Percentiles rank a stretch among this genome's conserved stretches.
phyloP scores from a whole-genome alignment of 768 basidiomycete genomes.

The Boletus rufocinnamomeus region DNA sequence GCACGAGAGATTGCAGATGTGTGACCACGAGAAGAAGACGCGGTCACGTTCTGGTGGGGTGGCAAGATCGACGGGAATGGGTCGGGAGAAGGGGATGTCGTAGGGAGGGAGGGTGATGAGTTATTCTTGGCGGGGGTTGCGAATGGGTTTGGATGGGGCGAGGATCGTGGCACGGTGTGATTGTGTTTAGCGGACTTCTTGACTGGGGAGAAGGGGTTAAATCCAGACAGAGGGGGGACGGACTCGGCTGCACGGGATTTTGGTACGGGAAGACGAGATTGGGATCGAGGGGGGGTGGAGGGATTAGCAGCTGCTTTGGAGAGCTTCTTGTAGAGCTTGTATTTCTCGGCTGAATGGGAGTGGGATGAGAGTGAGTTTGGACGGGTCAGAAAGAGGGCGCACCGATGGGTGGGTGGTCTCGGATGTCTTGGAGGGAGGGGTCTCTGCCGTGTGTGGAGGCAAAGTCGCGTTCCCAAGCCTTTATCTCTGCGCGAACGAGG shows the following conservation, averaged over 20 bases:
- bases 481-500: slow-evolving; percentile 66
- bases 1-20: slow-evolving; percentile 61
- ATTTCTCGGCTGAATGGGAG: slow-evolving; percentile 61
- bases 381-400: slow-evolving; percentile 26
- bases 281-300: slow-evolving; percentile 37
- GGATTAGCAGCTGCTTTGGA: slow-evolving; percentile 46
- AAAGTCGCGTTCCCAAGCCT: slow-evolving; percentile 76
- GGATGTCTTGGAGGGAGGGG: slow-evolving; percentile 73
- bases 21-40: slow-evolving; percentile 22
- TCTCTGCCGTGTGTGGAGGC: slow-evolving; percentile 53
- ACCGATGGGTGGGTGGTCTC: slow-evolving; percentile 63
- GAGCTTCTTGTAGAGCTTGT: slow-evolving; percentile 79
- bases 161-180: slow-evolving; percentile 10
- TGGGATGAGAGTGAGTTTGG: slow-evolving; percentile 15
- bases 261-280: slow-evolving; percentile 38
- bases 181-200: slow-evolving; percentile 44
- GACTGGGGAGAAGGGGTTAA: slow-evolving; percentile 79
- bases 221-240: slow-evolving; percentile 53
- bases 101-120: slow-evolving; percentile 25
- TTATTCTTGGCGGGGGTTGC: slow-evolving; percentile 44
- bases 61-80: slow-evolving; percentile 42
- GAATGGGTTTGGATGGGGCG: slow-evolving; percentile 43
- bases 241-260: slow-evolving; percentile 53
- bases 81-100: slow-evolving; percentile 40
- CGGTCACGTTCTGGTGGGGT: not conserved